Evolutionary conservation across 2,329 filamentous ascomycete species (phyloP), one percentile per base, ranked within the genome.

Genomic region (Metarhizium humberi): DNA sequence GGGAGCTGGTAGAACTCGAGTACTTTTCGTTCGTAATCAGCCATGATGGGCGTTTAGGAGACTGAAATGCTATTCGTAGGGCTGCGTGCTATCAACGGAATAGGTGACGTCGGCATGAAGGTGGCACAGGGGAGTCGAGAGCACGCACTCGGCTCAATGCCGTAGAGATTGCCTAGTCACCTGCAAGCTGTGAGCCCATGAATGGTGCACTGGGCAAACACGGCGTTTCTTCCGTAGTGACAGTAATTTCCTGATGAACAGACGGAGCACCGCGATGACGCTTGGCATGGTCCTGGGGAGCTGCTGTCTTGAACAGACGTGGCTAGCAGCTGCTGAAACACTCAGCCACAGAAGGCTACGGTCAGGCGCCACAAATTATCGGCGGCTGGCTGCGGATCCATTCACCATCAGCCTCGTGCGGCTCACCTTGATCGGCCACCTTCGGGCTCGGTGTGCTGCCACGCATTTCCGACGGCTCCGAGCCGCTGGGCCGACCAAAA

Each of bases 1-100:
- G 86, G 80, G 51, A 97, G 81, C 69, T 91, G 88, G 75, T 97
- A 97, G 74, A 95, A 91, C 63, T 91, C 91, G 64, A 94, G 83
- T 54, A 97, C 82, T 49, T 81, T 84, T 58, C 85, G 78, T 66
- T 94, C 87, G 64, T 85, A 81, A 66, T 94, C 88, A 59, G 84
- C 80, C 86, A 82, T 81, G 60, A 58, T 70, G 62, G 51, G 49
- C 46, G 54, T 38, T 10, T 20, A 38, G 36, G 29, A 29, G 20
- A 10, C 4, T 32, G n/a, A 14, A 30, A 4, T 20, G 7, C 47
- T 18, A 51, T 53, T 38, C 25, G n/a, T 18, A 29, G 14, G 20
- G 11, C 38, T 48, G 51, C 56, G 53, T 55, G 47, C 56, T 50
- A 55, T 29, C 46, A 45, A 30, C n/a, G 8, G 25, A 45, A 36